These are phyloP conservation scores for Plasmodium knowlesi DNA, from an alignment of 169 alveolate genomes.

Conservation along the genomic window DNA sequence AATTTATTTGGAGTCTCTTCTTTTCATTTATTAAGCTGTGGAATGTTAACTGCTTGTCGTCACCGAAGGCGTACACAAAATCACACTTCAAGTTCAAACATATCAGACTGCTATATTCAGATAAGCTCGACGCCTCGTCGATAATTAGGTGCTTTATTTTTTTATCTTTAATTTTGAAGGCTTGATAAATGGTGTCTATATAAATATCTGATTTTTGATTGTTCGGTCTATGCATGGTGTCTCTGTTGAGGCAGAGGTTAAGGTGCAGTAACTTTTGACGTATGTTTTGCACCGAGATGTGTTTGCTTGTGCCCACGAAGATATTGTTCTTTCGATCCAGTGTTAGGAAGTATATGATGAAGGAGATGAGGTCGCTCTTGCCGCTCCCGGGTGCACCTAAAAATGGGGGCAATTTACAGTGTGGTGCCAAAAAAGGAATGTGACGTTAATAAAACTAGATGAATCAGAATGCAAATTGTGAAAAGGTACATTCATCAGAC, in stretches of 20 bases:
- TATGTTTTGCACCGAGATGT: conserved; percentile 59
- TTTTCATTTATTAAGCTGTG: conserved; percentile 53
- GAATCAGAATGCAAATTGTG: neutral
- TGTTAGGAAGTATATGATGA: conserved; percentile 24
- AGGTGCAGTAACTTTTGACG: conserved; percentile 16
- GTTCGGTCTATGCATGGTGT: neutral
- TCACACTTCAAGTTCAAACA: conserved; percentile 37
- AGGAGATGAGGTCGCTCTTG: conserved; percentile 48
- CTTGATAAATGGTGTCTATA: conserved; percentile 72
- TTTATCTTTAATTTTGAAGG: conserved; percentile 62
- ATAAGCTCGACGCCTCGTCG: conserved; percentile 70
- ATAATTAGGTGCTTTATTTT: conserved; percentile 63
- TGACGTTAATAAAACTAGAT: neutral
- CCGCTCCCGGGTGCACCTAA: conserved; percentile 74
- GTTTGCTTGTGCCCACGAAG: conserved; percentile 57
- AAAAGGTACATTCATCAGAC: neutral
- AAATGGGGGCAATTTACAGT: neutral
- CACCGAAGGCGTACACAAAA: conserved; percentile 67
- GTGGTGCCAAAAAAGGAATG: neutral
- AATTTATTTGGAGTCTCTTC: conserved; percentile 57
- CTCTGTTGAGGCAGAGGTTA: conserved; percentile 48
- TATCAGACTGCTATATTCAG: conserved; percentile 59
- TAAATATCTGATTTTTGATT: conserved; percentile 56
- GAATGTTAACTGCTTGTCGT: conserved; percentile 58
- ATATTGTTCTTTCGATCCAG: conserved; percentile 46